Evolutionary conservation across 768 basidiomycete species (phyloP), one percentile per base, ranked within the genome.

Genomic region (Termitomyces sp.): DNA sequence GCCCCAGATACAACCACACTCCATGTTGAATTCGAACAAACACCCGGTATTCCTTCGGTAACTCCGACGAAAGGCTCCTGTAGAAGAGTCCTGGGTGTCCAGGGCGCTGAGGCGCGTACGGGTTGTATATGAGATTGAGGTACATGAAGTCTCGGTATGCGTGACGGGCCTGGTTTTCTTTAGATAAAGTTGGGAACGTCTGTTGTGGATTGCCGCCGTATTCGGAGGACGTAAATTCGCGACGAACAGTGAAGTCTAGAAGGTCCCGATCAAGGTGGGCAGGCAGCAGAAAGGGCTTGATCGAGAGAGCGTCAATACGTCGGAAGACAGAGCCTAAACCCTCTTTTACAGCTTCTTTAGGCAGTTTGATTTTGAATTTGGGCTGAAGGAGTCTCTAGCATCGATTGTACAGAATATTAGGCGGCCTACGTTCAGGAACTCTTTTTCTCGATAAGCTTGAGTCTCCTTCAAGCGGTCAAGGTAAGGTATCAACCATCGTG

Each of bases 1-100:
- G 72, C 16, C 73, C 79, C 51, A 58, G 57, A n/a, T 71, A 66
- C 7, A 68, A 77, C 61, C 76, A 78, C 5, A 60, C 59, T 4
- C 64, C 71, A 44, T 64, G 73, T 15, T 67, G 68, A 41, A 60
- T 58, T n/a, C 36, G 51, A 37, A 51, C 39, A 0, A 51, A 24
- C 18, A 51, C 36, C 7, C 36, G 36, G 2, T 26, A 37, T 39
- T 51, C 51, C 18, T 51, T n/a, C 7, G 36, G 10, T 10, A 51
- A 18, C 34, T 51, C 24, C 18, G 36, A 28, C 2, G 1, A 1
- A 39, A 10, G 18, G 9, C 4, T n/a, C 18, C 9, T 37, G 66
- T 62, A 69, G 36, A 66, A 72, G 7, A 74, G 57, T 0, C 72
- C 73, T 18, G 67, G 62, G n/a, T 63, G 61, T 13, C 72, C 72